phyloP scores from a whole-genome alignment of 129 eudicot species.

The Escallonia rubra region DNA sequence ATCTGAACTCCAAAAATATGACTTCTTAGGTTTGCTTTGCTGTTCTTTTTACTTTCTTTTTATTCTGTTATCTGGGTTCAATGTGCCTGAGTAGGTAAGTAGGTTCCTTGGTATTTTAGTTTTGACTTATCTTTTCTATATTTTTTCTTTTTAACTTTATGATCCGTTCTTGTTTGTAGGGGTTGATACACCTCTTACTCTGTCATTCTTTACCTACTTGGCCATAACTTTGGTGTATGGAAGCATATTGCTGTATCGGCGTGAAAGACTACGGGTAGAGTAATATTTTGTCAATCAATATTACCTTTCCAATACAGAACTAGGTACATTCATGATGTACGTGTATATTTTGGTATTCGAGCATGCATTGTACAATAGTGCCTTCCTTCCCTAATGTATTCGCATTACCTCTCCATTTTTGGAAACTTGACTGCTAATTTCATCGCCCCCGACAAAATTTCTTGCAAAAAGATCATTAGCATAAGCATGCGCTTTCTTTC shows the following conservation, averaged over 20 bases:
- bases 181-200: conserved; percentile 59
- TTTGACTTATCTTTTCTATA: not conserved
- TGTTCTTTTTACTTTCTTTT: not conserved
- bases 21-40: too few relatives aligned
- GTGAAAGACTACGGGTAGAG: conserved; percentile 50
- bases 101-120: not conserved
- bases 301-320: too few relatives aligned
- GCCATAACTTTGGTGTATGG: conserved; percentile 56
- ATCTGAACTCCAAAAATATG: too few relatives aligned
- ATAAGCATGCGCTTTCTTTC: not conserved
- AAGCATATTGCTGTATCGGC: conserved; percentile 43
- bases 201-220: conserved; percentile 49
- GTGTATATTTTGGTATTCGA: too few relatives aligned
- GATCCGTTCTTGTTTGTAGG: conserved; percentile 33
- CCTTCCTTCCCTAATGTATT: not conserved
- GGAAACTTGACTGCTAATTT: not conserved
- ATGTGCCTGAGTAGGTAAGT: not conserved
- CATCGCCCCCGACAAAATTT: not conserved
- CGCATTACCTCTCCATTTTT: not conserved
- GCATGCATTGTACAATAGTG: not conserved
- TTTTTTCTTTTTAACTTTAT: not conserved
- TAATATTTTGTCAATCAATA: not conserved
- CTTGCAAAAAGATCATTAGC: not conserved
- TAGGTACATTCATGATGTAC: too few relatives aligned
- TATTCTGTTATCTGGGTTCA: not conserved